These are phyloP conservation scores for Naegleria fowleri DNA, from an alignment of 208 protist species.

Conservation along the genomic window DNA sequence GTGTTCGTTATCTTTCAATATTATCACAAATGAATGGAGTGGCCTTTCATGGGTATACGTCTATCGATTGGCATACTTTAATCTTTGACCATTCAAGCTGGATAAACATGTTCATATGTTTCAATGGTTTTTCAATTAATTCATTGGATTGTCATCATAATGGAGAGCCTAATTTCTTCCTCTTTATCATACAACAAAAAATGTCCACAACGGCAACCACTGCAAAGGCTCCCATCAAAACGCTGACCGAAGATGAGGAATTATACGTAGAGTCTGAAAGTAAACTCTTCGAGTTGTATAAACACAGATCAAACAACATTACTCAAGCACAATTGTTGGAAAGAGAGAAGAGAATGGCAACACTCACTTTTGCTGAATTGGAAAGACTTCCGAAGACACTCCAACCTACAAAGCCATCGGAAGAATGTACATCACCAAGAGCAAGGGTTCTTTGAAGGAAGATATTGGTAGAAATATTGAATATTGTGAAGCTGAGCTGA, in stretches of 20 bases:
- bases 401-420: not conserved
- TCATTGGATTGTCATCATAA: too few species aligned
- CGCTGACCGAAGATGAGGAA: constrained; percentile 4
- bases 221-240: not conserved
- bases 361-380: not conserved
- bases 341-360: constrained; percentile 6
- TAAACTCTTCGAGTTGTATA: constrained; percentile 12
- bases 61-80: too few species aligned
- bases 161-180: too few species aligned
- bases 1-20: too few species aligned
- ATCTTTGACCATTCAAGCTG: too few species aligned
- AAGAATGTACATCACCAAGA: not conserved
- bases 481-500: not conserved
- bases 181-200: not conserved
- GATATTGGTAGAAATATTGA: constrained; percentile 3
- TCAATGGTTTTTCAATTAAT: too few species aligned
- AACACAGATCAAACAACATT: not conserved
- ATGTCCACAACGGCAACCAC: not conserved
- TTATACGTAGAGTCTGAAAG: not conserved
- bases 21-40: too few species aligned
- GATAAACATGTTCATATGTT: too few species aligned
- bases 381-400: not conserved
- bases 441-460: not conserved
- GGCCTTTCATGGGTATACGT: too few species aligned
- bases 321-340: not conserved